Evolutionary conservation across 331 rosid genomes (phyloP), one percentile per base, ranked within the genome.

Genomic region (Rhamnella rubrinervis): DNA sequence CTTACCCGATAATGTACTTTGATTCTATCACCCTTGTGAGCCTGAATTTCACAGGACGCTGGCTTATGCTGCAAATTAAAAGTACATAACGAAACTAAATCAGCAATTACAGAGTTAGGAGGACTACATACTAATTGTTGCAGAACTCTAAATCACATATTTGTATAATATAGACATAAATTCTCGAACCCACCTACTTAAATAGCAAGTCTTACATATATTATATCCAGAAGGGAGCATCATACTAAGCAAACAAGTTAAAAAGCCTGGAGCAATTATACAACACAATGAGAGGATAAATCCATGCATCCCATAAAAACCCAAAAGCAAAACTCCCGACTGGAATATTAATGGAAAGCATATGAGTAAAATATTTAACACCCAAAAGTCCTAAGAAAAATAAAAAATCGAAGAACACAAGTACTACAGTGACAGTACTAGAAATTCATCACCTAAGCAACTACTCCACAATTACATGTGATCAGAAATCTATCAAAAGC

Each of bases 1-100:
- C 83, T 76, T 72, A 83, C 91, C 78, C 80, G 75, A 47, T 86
- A 84, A 72, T 86, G 88, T n/a, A 86, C 91, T 76, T 76, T 83
- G 78, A 86, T 52, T 53, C 26, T 71, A 77, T 86, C 91, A 10
- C 88, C 91, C 74, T 83, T 86, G 55, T 70, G 91, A 52, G 91
- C 85, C 68, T 84, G 50, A 70, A 84, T 5, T 7, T 81, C 88
- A 79, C 91, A 86, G 31, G 91, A 71, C 26, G 35, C 35, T 52
- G 88, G 85, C 85, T 81, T 84, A 70, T 80, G 39, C 91, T 86
- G 85, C 80, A 79, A 76, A 70, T 62, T 19, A 28, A 23, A 60
- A 21, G 46, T 4, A 35, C 53, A n/a, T n/a, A 10, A 56, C 8
- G 40, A 28, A 18, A 23, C 56, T 23, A 62, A 41, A 67, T 57